Evolutionary conservation across 164 flowering plant genomes (phyloP).

Genomic region (Saururus chinensis): DNA sequence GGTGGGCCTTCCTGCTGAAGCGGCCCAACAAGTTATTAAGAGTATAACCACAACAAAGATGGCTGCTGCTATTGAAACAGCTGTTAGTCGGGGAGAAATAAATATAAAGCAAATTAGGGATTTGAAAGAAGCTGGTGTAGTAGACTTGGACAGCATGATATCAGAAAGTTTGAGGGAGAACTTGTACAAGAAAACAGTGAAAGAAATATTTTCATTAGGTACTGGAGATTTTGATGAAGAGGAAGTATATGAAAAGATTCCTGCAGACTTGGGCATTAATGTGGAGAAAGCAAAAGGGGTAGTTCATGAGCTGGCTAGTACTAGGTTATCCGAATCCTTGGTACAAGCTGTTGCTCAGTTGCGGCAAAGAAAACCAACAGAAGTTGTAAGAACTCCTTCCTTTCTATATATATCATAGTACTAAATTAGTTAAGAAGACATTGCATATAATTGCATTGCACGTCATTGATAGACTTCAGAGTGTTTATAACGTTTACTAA

Average conservation of each 20-base stretch:
- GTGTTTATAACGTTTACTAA: too few species aligned
- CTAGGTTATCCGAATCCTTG: slow-evolving; percentile 61
- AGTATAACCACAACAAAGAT: slow-evolving; percentile 73
- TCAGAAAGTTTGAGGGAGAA: slow-evolving; percentile 58
- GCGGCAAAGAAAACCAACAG: slow-evolving; percentile 62
- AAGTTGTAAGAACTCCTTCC: slow-evolving; percentile 48
- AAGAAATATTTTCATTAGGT: slow-evolving; percentile 86
- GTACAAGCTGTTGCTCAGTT: slow-evolving; percentile 79
- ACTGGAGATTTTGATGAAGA: slow-evolving; percentile 91
- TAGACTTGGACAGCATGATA: slow-evolving; percentile 55
- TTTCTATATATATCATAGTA: not conserved
- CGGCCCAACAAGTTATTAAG: slow-evolving; percentile 78
- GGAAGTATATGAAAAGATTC: slow-evolving; percentile 74
- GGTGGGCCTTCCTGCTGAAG: slow-evolving; percentile 68
- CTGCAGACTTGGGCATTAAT: slow-evolving; percentile 62
- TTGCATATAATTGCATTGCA: too few species aligned
- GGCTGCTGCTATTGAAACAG: slow-evolving; percentile 81
- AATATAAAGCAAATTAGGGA: slow-evolving; percentile 76
- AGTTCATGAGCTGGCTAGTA: slow-evolving; percentile 68
- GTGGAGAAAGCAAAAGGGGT: slow-evolving; percentile 60
- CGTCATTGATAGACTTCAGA: too few species aligned
- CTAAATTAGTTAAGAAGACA: too few species aligned
- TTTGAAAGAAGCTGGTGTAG: slow-evolving; percentile 60
- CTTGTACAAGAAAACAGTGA: slow-evolving; percentile 78
- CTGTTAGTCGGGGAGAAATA: slow-evolving; percentile 62